Conservation (phyloP, 2,329 filamentous ascomycete genomes). For the Diplodia sapinea region DNA sequence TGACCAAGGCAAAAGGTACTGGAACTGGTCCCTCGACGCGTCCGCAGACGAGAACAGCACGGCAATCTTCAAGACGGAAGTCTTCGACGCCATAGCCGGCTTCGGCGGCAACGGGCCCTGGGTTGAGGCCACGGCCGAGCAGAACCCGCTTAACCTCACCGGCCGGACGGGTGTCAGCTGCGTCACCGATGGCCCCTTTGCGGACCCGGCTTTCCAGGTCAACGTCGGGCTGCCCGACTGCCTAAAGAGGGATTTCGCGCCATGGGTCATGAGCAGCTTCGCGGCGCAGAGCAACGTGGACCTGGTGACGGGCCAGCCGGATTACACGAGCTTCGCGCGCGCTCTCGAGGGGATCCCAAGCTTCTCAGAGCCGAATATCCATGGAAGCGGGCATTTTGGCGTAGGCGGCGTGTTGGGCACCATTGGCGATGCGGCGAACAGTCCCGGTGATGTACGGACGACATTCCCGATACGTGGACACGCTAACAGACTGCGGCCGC, state of each 20-base stretch:
- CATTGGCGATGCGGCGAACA: conserved; percentile 44
- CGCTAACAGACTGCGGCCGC: conserved; percentile 36
- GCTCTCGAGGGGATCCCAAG: conserved; percentile 39
- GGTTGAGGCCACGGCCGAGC: conserved; percentile 37
- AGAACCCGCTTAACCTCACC: conserved; percentile 35
- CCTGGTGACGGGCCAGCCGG: conserved; percentile 37
- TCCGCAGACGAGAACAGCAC: conserved; percentile 42
- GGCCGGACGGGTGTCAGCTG: conserved; percentile 60
- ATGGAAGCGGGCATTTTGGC: conserved; percentile 45
- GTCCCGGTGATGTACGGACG: conserved; percentile 39
- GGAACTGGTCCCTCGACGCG: conserved; percentile 24
- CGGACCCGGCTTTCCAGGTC: conserved; percentile 37
- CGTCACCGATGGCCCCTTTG: conserved; percentile 60
- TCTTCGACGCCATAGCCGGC: conserved; percentile 38
- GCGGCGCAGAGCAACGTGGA: conserved; percentile 37
- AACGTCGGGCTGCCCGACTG: conserved; percentile 39
- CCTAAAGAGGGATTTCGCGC: conserved; percentile 43
- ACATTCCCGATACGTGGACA: neutral
- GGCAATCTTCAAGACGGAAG: conserved; percentile 56
- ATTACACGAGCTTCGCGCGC: conserved; percentile 41
- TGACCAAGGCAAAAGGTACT: conserved; percentile 6
- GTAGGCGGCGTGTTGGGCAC: conserved; percentile 44
- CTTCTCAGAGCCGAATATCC: conserved; percentile 42
- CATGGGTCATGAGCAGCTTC: conserved; percentile 37
- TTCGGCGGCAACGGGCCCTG: conserved; percentile 48